phyloP scores from a whole-genome alignment of 2,329 filamentous ascomycete genomes.

The Aspergillus floridensis region DNA sequence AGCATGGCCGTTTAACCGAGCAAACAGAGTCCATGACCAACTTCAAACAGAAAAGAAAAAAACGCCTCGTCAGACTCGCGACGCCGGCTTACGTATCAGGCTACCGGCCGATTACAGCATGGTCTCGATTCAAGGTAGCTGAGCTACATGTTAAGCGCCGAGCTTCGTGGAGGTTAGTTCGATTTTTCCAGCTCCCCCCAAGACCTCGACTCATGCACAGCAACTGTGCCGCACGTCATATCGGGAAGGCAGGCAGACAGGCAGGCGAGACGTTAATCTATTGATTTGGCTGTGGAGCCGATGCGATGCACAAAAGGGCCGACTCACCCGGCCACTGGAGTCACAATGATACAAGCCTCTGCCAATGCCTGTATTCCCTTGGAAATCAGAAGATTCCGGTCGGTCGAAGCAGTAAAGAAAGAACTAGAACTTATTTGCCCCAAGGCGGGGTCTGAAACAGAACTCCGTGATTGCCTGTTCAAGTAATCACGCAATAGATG shows the following conservation, averaged over 20 bases:
- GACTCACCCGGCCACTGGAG: not conserved
- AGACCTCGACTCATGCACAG: conserved; percentile 9
- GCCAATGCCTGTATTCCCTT: not conserved
- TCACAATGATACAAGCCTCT: not conserved
- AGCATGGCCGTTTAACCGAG: not conserved
- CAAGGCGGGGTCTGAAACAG: not conserved
- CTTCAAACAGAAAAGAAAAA: too few species aligned
- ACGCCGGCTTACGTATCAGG: too few species aligned
- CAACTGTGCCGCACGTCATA: conserved; percentile 19
- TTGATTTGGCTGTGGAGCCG: not conserved
- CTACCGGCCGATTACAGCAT: too few species aligned
- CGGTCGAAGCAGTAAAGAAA: not conserved
- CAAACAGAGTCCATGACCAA: not conserved
- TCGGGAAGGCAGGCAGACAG: conserved; percentile 6
- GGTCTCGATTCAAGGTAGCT: too few species aligned
- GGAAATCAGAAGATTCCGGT: not conserved
- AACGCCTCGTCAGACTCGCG: too few species aligned
- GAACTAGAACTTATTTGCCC: too few species aligned
- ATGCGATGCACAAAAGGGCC: not conserved
- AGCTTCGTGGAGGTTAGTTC: not conserved
- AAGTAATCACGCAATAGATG: too few species aligned
- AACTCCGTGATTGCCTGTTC: not conserved
- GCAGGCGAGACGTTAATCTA: conserved; percentile 1
- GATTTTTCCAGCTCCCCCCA: not conserved
- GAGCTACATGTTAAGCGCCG: not conserved